Evolutionary conservation across 192 early-diverging fungal species (phyloP).

Genomic region (Entrophospora sp.): DNA sequence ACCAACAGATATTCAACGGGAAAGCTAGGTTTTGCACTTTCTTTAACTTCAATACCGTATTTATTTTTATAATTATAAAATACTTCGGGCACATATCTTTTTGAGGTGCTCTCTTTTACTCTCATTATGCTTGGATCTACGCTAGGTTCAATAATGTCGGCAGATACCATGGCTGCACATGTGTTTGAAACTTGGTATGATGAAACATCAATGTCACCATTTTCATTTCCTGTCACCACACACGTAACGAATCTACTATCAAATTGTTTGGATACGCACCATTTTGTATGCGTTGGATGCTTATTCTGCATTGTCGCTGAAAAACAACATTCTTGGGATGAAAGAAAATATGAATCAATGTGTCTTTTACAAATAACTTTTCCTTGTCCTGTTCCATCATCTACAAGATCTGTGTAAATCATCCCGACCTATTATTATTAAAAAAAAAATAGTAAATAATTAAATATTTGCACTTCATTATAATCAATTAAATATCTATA

Average conservation of each 20-base stretch:
- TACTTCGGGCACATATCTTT: slow-evolving; percentile 91
- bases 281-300: slow-evolving; percentile 62
- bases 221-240: slow-evolving; percentile 82
- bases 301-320: slow-evolving; percentile 75
- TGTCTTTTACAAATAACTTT: slow-evolving; percentile 86
- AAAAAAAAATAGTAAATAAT: too few relatives aligned
- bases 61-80: slow-evolving; percentile 96
- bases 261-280: slow-evolving; percentile 69
- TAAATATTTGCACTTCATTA: not conserved
- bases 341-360: slow-evolving; percentile 86
- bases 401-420: slow-evolving; percentile 88
- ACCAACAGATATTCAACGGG: slow-evolving; percentile 95
- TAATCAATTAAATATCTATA: not conserved
- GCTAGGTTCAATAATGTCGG: slow-evolving; percentile 87
- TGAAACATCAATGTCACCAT: slow-evolving; percentile 75
- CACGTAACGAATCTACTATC: slow-evolving; percentile 93
- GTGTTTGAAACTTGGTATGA: slow-evolving; percentile 92
- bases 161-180: slow-evolving; percentile 79
- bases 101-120: slow-evolving; percentile 58
- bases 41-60: slow-evolving; percentile 78
- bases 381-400: slow-evolving; percentile 67
- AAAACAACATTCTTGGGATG: slow-evolving; percentile 81
- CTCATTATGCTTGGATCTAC: slow-evolving; percentile 79
- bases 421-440: slow-evolving; percentile 69
- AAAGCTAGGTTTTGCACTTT: slow-evolving; percentile 90